Base-by-base conservation (phyloP, 495 filamentous ascomycete genomes). In the Lasiosphaeria ovina region DNA sequence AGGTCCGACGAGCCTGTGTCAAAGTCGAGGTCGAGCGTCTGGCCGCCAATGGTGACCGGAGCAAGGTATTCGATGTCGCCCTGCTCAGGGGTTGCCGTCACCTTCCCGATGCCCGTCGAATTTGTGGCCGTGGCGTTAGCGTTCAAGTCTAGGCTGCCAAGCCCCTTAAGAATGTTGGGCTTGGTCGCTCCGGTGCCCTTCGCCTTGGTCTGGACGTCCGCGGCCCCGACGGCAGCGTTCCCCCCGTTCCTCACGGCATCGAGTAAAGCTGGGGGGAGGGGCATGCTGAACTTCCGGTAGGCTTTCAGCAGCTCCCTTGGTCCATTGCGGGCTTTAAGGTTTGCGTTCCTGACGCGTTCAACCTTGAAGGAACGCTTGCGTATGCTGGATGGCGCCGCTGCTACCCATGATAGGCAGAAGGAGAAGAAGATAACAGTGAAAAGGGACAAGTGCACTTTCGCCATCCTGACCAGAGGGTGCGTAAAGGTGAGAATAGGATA, bases 1-100 rank as follows among this genome's bases (percentile, higher is more conserved):
- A 96, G 76, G 71, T 94, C 91, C 14, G 91, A 83, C 5, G 88
- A 92, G 55, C 91, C 91, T 16, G 89, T 90, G 71, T 96, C 91
- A 70, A 96, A 90, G 66, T 92, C 84, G 69, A 96, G 77, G 62
- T 86, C 84, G 58, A 94, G 61, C 6, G 77, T 83, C 70, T 93
- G 89, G 2, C 85, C 87, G 48, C 91, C 91, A 66, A 96, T 84
- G 6, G 67, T 78, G 36, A 92, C 86, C 0, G 87, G 85, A 14
- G 85, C 83, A 12, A 93, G 77, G 65, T 90, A 96, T 55, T 90
- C 85, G 24, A 82, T 77, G 57, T 88, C 87, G 51, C 83, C 79
- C 49, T 77, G 63, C 48, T 85, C 85, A 3, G 87, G 87, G 11
- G 77, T 81, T 7, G 87, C 85, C 32, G 77, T 69, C 24, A 90